Conservation (phyloP, 495 filamentous ascomycete species). For the Aspergillus cristatus region DNA sequence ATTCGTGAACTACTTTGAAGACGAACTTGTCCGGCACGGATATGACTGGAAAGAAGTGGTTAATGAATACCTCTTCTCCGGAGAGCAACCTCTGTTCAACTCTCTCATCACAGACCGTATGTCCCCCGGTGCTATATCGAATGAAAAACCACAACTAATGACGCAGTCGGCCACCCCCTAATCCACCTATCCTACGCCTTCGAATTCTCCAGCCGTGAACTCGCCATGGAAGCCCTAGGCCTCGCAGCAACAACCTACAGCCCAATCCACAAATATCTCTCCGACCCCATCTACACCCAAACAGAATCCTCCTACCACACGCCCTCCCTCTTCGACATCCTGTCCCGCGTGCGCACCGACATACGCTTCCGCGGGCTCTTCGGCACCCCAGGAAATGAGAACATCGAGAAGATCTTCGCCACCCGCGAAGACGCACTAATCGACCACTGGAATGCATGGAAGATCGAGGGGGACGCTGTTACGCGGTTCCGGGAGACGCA, state of each 20-base stretch:
- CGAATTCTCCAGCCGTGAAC: conserved; percentile 66
- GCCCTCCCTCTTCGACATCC: conserved; percentile 54
- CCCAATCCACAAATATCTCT: conserved; percentile 67
- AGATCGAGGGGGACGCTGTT: conserved; percentile 49
- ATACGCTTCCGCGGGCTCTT: conserved; percentile 48
- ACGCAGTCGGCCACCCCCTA: conserved; percentile 79
- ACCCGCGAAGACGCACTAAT: conserved; percentile 60
- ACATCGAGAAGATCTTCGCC: conserved; percentile 59
- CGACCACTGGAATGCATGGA: conserved; percentile 85
- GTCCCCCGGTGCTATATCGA: conserved; percentile 19
- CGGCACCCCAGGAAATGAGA: conserved; percentile 45
- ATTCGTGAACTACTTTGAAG: conserved; percentile 87
- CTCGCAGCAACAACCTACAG: conserved; percentile 63
- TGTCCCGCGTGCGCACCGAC: conserved; percentile 48
- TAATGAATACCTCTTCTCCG: conserved; percentile 64
- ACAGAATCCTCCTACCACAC: conserved; percentile 35
- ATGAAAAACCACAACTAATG: neutral
- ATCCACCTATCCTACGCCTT: conserved; percentile 87
- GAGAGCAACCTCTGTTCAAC: conserved; percentile 69
- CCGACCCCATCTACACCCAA: conserved; percentile 58
- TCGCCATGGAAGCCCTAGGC: conserved; percentile 76
- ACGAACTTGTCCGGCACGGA: conserved; percentile 60
- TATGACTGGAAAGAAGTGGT: conserved; percentile 83
- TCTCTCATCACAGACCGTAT: conserved; percentile 66
- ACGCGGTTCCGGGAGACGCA: conserved; percentile 72